Percentiles rank a stretch among this genome's conserved stretches.
Evolutionary conservation across 1,284 basidiomycete species (phyloP).

Genomic region (Sporisorium sorghi): DNA sequence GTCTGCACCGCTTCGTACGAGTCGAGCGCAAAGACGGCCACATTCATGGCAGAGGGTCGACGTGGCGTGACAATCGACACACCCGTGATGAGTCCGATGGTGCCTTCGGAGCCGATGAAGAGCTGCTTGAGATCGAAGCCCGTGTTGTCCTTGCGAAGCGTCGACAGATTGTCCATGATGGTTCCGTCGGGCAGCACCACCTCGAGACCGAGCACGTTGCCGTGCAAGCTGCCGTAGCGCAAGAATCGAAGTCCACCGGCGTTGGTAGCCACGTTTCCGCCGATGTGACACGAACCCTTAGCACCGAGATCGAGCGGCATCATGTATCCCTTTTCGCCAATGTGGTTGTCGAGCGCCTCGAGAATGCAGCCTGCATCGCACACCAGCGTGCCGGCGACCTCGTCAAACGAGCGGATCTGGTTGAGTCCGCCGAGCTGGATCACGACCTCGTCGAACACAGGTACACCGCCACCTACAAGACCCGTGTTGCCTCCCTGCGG

Average conservation of each 20-base stretch:
- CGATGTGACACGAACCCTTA: slow-evolving; percentile 98
- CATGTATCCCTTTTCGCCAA: slow-evolving; percentile 89
- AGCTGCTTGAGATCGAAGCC: slow-evolving; percentile 99
- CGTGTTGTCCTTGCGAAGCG: slow-evolving; percentile 95
- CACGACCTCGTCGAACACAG: slow-evolving; percentile 88
- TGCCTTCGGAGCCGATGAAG: slow-evolving; percentile 97
- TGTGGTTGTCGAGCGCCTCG: slow-evolving; percentile 87
- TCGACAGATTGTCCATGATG: slow-evolving; percentile 72
- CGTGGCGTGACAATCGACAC: slow-evolving; percentile 95
- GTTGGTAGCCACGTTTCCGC: slow-evolving; percentile 97
- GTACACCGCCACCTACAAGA: slow-evolving; percentile 93
- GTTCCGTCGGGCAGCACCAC: slow-evolving; percentile 95
- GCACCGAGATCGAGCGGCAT: slow-evolving; percentile 98
- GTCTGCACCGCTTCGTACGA: slow-evolving; percentile 74
- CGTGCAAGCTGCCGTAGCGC: slow-evolving; percentile 94
- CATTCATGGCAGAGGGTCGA: slow-evolving; percentile 75
- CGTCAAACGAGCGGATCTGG: slow-evolving; percentile 89
- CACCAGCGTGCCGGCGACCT: slow-evolving; percentile 74
- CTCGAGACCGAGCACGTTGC: slow-evolving; percentile 94
- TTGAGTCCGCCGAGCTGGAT: slow-evolving; percentile 85
- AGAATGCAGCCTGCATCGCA: slow-evolving; percentile 91
- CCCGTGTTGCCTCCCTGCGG: slow-evolving; percentile 99
- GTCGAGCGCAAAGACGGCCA: slow-evolving; percentile 74
- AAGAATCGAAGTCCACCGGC: slow-evolving; percentile 93
- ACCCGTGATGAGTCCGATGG: slow-evolving; percentile 92